Evolutionary conservation across 2,329 filamentous ascomycete species (phyloP), one percentile per base, ranked within the genome.

Genomic region (Trichothecium roseum): DNA sequence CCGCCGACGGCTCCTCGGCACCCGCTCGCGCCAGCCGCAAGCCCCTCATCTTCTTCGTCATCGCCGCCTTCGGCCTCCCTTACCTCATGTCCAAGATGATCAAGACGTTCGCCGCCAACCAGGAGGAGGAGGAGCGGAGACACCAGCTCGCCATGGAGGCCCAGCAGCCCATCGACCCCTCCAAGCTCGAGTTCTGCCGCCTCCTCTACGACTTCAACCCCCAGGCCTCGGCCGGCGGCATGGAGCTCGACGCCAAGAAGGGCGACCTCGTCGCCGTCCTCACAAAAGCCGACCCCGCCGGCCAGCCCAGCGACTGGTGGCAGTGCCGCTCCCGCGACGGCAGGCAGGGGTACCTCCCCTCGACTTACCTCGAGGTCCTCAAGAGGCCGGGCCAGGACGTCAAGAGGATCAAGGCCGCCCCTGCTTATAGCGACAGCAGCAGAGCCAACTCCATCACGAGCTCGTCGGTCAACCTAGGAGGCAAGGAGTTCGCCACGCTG

Each of bases 21-120:
- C 69, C 80, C 0, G 69, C 68, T 13, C 80, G 78, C 48, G 88
- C 89, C 14, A 94, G 85, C 53, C 86, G 84, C 56, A 98, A 96
- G 59, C 91, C 91, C 1, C 85, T 98, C 50, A 73, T 98, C 53
- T 89, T 98, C 68, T 98, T 98, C 68, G 68, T 95, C 41, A 68
- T 93, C 30, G 89, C 91, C 14, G 88, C 94, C 5, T 94, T 98
- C 51, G 93, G 91, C 36, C 72, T 98, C 12, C 91, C 91, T 5
- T 98, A 94, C 56, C 70, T 98, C 33, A 95, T 98, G 88, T 81
- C 84, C 61, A 98, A 95, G 64, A 75, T 94, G 47, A 96, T 98
- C 56, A 80, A 78, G 52, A 72, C 84, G 2, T 70, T 98, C 28
- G 86, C 88, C 13, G 76, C 81, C 26, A 81, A 79, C 5, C 84